Percentiles rank a stretch among this genome's conserved stretches.
phyloP scores from a whole-genome alignment of 2,329 filamentous ascomycete genomes.

The Mariannaea sp. region DNA sequence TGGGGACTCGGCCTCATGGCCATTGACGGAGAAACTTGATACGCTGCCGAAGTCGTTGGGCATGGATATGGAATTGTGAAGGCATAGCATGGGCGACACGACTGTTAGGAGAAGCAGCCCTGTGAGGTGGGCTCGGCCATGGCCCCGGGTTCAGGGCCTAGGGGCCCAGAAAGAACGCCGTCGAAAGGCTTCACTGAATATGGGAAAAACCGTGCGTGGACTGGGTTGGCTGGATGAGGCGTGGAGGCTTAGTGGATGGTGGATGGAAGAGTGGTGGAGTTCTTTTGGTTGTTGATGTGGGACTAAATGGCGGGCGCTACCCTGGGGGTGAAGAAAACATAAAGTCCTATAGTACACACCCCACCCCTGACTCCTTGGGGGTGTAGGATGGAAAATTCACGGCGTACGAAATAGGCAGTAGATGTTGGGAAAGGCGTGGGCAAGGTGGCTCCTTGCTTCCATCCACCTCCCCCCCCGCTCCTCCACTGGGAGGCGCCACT shows the following conservation, averaged over 20 bases:
- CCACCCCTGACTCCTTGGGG: not conserved
- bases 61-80: not conserved
- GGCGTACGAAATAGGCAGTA: not conserved
- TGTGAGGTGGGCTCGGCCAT: slow-evolving; percentile 36
- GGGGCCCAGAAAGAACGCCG: slow-evolving; percentile 9
- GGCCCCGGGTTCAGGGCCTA: slow-evolving; percentile 16
- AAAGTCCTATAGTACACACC: slow-evolving; percentile 8
- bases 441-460: slow-evolving; percentile 4
- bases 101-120: slow-evolving; percentile 23
- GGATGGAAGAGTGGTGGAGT: slow-evolving; percentile 5
- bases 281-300: slow-evolving; percentile 5
- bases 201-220: not conserved
- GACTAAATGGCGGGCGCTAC: slow-evolving; percentile 8
- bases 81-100: slow-evolving; percentile 15
- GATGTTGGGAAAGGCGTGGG: slow-evolving; percentile 12
- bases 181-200: slow-evolving; percentile 4
- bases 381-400: not conserved
- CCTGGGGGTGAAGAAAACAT: slow-evolving; percentile 2
- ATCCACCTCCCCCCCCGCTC: not conserved
- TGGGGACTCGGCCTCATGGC: not conserved
- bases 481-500: slow-evolving; percentile 9
- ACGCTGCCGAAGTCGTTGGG: not conserved
- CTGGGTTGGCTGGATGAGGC: slow-evolving; percentile 9
- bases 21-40: not conserved
- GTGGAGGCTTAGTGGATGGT: slow-evolving; percentile 13